Conservation (phyloP, 176 grass and related monocot genomes). For the Miscanthus lutarioriparius region DNA sequence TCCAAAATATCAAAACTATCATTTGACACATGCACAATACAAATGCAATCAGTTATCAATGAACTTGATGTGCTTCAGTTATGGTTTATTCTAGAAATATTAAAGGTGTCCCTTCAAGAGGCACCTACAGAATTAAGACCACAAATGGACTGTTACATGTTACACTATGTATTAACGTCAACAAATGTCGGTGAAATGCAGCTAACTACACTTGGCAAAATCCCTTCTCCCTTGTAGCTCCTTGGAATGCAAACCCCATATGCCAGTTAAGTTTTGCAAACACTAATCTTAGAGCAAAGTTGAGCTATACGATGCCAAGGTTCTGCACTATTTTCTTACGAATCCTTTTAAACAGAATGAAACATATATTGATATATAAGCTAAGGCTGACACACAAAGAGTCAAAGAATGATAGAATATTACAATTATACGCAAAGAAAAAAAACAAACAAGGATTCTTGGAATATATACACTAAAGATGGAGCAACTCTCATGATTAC, state of each 20-base stretch:
- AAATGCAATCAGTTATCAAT: background rate
- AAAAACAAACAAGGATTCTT: background rate
- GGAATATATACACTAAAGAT: background rate
- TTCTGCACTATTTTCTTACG: background rate
- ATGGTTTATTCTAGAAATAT: background rate
- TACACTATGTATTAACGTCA: background rate
- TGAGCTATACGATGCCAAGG: background rate
- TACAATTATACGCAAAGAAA: background rate
- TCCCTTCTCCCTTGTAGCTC: background rate
- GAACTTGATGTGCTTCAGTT: background rate
- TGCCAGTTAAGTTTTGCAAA: background rate
- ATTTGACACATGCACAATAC: background rate
- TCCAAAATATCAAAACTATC: background rate
- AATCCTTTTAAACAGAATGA: background rate
- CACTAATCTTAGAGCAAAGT: too few relatives aligned
- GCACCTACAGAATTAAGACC: background rate
- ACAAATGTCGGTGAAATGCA: background rate
- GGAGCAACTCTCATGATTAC: too few relatives aligned
- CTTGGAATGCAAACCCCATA: background rate
- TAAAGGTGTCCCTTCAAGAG: background rate
- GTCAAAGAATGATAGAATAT: background rate
- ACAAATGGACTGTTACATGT: background rate
- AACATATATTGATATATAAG: background rate
- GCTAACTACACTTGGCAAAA: background rate
- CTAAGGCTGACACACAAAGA: background rate